Base-by-base conservation (phyloP, 2,329 filamentous ascomycete genomes). In the Lachnum nothofagi region DNA sequence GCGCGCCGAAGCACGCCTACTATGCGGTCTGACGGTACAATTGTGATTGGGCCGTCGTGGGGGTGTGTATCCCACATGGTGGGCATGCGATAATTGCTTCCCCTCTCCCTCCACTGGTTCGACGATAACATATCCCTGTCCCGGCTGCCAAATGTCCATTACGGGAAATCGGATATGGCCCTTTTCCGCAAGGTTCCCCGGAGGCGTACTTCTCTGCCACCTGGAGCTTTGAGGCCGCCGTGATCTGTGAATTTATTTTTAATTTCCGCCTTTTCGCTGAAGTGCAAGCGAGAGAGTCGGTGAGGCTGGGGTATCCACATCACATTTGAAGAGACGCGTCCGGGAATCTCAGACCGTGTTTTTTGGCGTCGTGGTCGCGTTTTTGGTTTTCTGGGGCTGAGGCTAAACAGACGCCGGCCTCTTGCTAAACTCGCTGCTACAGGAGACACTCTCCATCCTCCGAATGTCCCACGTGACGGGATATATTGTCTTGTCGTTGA, bases 181-280 rank as follows among this genome's bases (percentile, higher is more conserved):
- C 10, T 24, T 39, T 6, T 25, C 33, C 43, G 14, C 9, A 20
- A 39, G 17, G 22, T n/a, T 23, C 33, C 34, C 31, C 27, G n/a
- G 35, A 19, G n/a, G 37, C 23, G n/a, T 46, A n/a, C n/a, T n/a
- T n/a, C n/a, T n/a, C n/a, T n/a, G n/a, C n/a, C n/a, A n/a, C n/a
- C n/a, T n/a, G n/a, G n/a, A n/a, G 35, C 44, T 27, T 22, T 22
- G 22, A 23, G 16, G 3, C 25, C 19, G 10, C 9, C 23, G 19
- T 43, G 23, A 34, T 31, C 25, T 12, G 29, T 33, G 29, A 27
- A 6, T 27, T 29, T 25, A 22, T 22, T 20, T 27, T 29, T 46
- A 41, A 46, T 46, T 31, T 46, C 44, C 44, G 44, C 44, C 35
- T 41, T 46, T 44, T 25, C 43, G 46, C 17, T 34, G 31, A 16